Base-by-base conservation (phyloP, 768 basidiomycete species). In the Tylopilus sp. region DNA sequence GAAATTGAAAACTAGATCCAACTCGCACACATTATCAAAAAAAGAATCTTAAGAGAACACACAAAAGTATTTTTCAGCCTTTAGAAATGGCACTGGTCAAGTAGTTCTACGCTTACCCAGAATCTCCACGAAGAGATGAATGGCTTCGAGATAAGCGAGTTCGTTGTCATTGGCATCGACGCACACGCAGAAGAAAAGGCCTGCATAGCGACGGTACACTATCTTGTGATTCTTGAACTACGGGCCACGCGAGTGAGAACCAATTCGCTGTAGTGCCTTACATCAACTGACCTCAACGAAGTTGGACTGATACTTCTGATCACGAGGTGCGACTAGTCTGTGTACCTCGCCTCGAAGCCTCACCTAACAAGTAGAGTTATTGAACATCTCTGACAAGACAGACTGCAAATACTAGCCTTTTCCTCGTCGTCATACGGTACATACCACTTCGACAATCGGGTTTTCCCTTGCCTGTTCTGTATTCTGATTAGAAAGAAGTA, bases 151-250 rank as follows among this genome's bases (percentile, higher is more conserved):
- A 71, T 97, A 98, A 2, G 95, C 93, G 55, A 98, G 79, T 65
- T 99, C 97, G 61, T 98, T 98, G 73, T 99, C 97, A 64, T 98
- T 97, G 22, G 93, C 92, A 61, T 98, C 97, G 12, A 98, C 93
- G 59, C 97, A 98, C 26, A 96, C 79, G 63, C 93, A 97, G 73
- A 99, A 99, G 80, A 97, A 99, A 22, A 99, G 82, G 8, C 96
- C 96, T 44, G 96, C 95, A 63, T 98, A 98, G 48, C 97, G 84
- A 54, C 97, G 81, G 71, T 99, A 99, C 25, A 98, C 89, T 64
- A 99, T 82, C 75, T 99, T 98, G 78, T 97, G 91, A 67, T 94
- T 98, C 60, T 92, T 88, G 75, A 98, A 98, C 96, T 98, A 37
- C 26, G 50, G 45, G 31, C 40, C 48, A 42, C 28, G 53, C 48